phyloP scores from a whole-genome alignment of 352 stramenopile genomes.

The Pythium sukuiense region DNA sequence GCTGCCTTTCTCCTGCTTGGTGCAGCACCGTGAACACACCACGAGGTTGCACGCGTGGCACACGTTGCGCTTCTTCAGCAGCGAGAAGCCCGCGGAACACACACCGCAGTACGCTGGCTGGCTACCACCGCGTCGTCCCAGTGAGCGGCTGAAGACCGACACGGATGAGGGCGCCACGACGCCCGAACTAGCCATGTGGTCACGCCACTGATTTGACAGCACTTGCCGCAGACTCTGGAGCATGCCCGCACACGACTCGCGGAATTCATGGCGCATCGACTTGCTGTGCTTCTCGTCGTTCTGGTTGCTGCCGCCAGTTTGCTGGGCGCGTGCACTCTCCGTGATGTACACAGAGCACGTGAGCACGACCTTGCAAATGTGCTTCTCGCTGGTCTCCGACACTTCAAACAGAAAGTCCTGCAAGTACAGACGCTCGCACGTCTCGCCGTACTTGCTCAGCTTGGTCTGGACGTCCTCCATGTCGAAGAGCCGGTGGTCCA shows the following conservation, averaged over 20 bases:
- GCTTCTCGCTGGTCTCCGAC: slow-evolving; percentile 49
- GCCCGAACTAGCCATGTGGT: slow-evolving; percentile 35
- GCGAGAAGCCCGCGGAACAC: slow-evolving; percentile 57
- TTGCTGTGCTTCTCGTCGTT: slow-evolving; percentile 17
- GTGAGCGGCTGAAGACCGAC: slow-evolving; percentile 31
- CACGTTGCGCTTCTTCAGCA: slow-evolving; percentile 60
- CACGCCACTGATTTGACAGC: slow-evolving; percentile 54
- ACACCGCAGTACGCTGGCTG: slow-evolving; percentile 51
- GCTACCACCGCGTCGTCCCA: slow-evolving; percentile 8
- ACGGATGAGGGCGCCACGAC: slow-evolving; percentile 19
- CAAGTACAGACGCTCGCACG: slow-evolving; percentile 53
- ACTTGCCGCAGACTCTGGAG: slow-evolving; percentile 55
- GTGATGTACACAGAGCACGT: slow-evolving; percentile 60
- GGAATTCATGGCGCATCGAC: slow-evolving; percentile 49
- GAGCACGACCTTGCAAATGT: slow-evolving; percentile 72
- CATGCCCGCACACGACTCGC: slow-evolving; percentile 59
- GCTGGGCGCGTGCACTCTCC: slow-evolving; percentile 10
- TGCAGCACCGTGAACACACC: slow-evolving; percentile 62
- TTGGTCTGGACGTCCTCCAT: slow-evolving; percentile 42
- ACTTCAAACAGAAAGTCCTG: slow-evolving; percentile 76
- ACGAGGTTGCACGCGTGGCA: slow-evolving; percentile 52
- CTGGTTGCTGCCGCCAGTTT: background rate
- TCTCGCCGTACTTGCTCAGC: slow-evolving; percentile 44
- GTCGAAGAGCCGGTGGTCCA: slow-evolving; percentile 55
- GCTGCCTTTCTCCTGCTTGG: slow-evolving; percentile 16